These are phyloP conservation scores for Solanum etuberosum DNA, from an alignment of 257 asterid genomes.

Conservation along the genomic window DNA sequence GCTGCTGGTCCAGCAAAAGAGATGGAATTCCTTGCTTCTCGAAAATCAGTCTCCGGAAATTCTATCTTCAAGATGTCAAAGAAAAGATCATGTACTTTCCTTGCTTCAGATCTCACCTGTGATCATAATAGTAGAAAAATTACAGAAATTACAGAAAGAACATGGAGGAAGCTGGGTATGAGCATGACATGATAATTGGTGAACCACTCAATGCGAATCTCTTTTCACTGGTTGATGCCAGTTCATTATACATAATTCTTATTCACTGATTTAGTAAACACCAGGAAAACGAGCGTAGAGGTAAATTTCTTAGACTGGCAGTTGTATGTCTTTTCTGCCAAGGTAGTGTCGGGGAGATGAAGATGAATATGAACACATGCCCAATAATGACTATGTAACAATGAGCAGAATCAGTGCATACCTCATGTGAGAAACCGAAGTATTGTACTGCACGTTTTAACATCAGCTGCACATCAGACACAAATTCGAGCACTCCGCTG, in stretches of 20 bases:
- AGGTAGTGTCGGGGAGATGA: background rate
- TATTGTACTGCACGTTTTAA: constrained; percentile 63
- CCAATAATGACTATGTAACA: background rate
- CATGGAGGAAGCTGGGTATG: background rate
- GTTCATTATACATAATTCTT: background rate
- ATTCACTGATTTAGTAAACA: background rate
- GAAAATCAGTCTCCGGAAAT: constrained; percentile 77
- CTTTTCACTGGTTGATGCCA: background rate
- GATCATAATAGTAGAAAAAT: constrained; percentile 3
- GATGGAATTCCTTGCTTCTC: constrained; percentile 63
- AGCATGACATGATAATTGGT: background rate
- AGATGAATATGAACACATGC: background rate
- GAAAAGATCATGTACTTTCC: constrained; percentile 92
- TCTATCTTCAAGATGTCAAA: constrained; percentile 75
- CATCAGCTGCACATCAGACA: constrained; percentile 86
- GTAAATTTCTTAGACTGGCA: background rate
- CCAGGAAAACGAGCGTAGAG: background rate
- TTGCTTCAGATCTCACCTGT: constrained; percentile 90
- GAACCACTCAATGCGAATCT: background rate
- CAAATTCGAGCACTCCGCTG: constrained; percentile 64
- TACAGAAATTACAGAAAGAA: background rate
- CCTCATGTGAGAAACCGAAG: constrained; percentile 70
- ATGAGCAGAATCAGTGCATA: constrained; percentile 7
- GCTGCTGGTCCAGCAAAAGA: constrained; percentile 43
- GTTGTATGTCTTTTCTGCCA: background rate